Evolutionary conservation across 2,329 filamentous ascomycete genomes (phyloP).

Genomic region (Beauveria scarabaeidicola): DNA sequence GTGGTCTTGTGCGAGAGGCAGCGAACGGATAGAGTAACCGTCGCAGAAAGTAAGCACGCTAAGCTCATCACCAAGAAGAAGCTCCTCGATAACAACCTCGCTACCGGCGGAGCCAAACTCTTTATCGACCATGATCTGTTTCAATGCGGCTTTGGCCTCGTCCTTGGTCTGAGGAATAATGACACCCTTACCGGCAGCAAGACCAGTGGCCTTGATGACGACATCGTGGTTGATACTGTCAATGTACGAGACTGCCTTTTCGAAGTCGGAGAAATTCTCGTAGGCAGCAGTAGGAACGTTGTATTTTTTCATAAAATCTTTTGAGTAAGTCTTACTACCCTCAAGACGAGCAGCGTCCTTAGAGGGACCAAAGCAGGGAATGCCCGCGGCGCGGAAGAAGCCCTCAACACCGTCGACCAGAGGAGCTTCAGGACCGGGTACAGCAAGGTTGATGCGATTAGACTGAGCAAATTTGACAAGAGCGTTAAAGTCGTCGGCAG

Average conservation of each 20-base stretch:
- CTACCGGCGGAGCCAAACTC: slow-evolving; percentile 81
- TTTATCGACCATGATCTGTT: slow-evolving; percentile 81
- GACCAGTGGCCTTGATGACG: slow-evolving; percentile 88
- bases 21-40: slow-evolving; percentile 70
- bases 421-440: slow-evolving; percentile 89
- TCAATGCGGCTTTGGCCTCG: slow-evolving; percentile 73
- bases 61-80: slow-evolving; percentile 82
- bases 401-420: slow-evolving; percentile 84
- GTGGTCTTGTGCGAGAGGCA: slow-evolving; percentile 92
- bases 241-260: slow-evolving; percentile 64
- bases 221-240: slow-evolving; percentile 62
- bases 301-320: slow-evolving; percentile 93
- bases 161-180: slow-evolving; percentile 75
- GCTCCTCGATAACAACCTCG: slow-evolving; percentile 94
- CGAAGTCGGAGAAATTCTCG: slow-evolving; percentile 76
- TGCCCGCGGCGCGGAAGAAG: slow-evolving; percentile 66
- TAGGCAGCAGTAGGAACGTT: slow-evolving; percentile 86
- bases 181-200: slow-evolving; percentile 93
- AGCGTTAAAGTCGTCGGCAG: slow-evolving; percentile 66
- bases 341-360: slow-evolving; percentile 82
- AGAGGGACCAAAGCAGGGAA: slow-evolving; percentile 78
- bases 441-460: slow-evolving; percentile 69
- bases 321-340: slow-evolving; percentile 93
- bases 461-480: slow-evolving; percentile 68
- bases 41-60: slow-evolving; percentile 89